A percentile compares a stretch with the other conserved stretches of the same genome.
Evolutionary conservation across 768 basidiomycete species (phyloP).

Genomic region (Naganishia randhawae): DNA sequence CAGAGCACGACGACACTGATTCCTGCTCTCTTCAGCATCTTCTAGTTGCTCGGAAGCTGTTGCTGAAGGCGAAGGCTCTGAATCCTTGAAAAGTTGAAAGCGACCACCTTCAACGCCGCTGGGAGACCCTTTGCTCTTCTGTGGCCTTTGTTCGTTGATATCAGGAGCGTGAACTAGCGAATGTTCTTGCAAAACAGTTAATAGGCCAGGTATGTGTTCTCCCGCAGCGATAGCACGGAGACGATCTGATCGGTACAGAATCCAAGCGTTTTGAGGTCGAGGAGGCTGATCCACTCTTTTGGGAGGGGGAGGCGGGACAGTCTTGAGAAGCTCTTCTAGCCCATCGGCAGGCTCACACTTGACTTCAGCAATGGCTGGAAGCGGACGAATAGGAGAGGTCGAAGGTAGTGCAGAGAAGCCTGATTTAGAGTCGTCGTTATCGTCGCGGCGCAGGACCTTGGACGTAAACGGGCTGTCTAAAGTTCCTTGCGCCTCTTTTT

Average conservation of each 20-base stretch:
- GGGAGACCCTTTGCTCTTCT: slow-evolving; percentile 11
- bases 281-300: slow-evolving; percentile 1
- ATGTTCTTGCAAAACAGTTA: slow-evolving; percentile 14
- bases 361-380: not conserved
- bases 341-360: too few relatives aligned
- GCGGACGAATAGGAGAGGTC: not conserved
- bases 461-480: not conserved
- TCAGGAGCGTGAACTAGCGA: not conserved
- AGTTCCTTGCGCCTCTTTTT: not conserved
- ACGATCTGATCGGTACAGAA: slow-evolving; percentile 68
- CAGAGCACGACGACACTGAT: slow-evolving; percentile 25
- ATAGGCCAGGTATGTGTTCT: slow-evolving; percentile 34
- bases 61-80: slow-evolving; percentile 6
- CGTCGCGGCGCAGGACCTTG: not conserved
- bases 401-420: not conserved
- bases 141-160: slow-evolving; percentile 28
- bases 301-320: not conserved
- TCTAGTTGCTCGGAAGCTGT: not conserved
- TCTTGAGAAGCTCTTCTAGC: not conserved
- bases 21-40: not conserved
- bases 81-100: slow-evolving; percentile 7
- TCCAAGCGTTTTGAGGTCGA: slow-evolving; percentile 78
- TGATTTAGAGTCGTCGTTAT: not conserved
- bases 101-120: slow-evolving; percentile 25
- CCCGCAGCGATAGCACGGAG: slow-evolving; percentile 52